These are phyloP conservation scores for Lichtheimia hyalospora DNA, from an alignment of 371 early-diverging fungal species.

Conservation along the genomic window DNA sequence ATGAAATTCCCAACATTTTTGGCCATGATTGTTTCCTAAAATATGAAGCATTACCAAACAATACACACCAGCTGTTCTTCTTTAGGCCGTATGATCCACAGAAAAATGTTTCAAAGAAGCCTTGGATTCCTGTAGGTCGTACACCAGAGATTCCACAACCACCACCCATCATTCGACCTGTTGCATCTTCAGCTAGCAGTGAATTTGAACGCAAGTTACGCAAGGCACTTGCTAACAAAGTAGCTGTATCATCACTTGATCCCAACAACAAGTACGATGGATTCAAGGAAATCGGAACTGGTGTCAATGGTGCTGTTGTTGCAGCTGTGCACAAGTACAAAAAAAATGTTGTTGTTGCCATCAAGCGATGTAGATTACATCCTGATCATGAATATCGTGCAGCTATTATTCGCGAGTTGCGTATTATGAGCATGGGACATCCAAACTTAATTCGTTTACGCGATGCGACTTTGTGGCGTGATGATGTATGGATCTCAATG, in stretches of 20 bases:
- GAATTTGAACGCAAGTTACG: constrained; percentile 42
- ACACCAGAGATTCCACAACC: constrained; percentile 41
- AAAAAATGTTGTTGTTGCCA: constrained; percentile 35
- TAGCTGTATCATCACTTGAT: constrained; percentile 34
- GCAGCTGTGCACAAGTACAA: constrained; percentile 32
- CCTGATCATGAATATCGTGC: constrained; percentile 46
- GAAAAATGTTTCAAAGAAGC: constrained; percentile 44
- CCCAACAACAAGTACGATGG: constrained; percentile 33
- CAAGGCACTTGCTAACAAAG: constrained; percentile 32
- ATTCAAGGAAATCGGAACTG: constrained; percentile 46
- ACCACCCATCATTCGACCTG: constrained; percentile 34
- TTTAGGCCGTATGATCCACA: constrained; percentile 32
- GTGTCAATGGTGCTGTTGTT: constrained; percentile 51
- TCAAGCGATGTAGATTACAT: constrained; percentile 46
- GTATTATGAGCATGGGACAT: constrained; percentile 49
- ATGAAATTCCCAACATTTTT: constrained; percentile 50
- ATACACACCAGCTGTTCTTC: constrained; percentile 15
- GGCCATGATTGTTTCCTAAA: constrained; percentile 44
- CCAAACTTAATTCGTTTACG: constrained; percentile 40
- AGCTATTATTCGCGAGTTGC: constrained; percentile 44
- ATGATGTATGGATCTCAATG: constrained; percentile 49
- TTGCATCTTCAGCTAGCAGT: constrained; percentile 22
- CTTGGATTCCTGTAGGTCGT: constrained; percentile 40
- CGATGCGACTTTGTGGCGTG: constrained; percentile 40
- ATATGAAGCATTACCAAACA: constrained; percentile 28